Evolutionary conservation across 2,329 filamentous ascomycete genomes (phyloP).

Genomic region (Colletotrichum navitas): DNA sequence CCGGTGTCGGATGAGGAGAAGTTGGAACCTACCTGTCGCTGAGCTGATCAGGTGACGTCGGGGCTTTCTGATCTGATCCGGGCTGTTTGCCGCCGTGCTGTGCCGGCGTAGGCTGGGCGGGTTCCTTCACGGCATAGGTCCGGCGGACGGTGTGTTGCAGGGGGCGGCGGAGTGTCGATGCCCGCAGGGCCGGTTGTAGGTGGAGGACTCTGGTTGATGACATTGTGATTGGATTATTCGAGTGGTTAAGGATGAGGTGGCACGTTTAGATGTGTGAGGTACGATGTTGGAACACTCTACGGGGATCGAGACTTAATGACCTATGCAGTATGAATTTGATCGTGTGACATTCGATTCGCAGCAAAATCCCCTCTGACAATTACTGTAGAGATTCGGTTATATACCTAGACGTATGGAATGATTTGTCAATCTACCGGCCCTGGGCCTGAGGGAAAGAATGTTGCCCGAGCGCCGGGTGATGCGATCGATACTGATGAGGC

Average conservation of each 20-base stretch:
- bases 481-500: not conserved
- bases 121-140: not conserved
- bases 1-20: no score
- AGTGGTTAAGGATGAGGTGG: not conserved
- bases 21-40: conserved; percentile 5
- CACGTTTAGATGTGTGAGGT: not conserved
- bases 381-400: not conserved
- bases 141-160: not conserved
- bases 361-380: rapidly evolving
- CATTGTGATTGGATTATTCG: not conserved
- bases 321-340: not conserved
- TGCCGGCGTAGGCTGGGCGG: not conserved
- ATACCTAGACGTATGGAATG: not conserved
- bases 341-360: not conserved
- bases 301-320: not conserved
- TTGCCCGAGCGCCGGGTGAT: conserved; percentile 2
- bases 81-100: conserved; percentile 12
- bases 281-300: not conserved
- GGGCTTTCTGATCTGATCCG: conserved; percentile 5
- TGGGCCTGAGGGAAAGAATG: no score
- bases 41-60: conserved; percentile 10
- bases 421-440: not conserved
- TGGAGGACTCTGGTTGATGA: conserved; percentile 16
- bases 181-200: conserved; percentile 5
- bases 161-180: not conserved